Evolutionary conservation across 192 early-diverging fungal species (phyloP).

Genomic region (Coemansia erecta): DNA sequence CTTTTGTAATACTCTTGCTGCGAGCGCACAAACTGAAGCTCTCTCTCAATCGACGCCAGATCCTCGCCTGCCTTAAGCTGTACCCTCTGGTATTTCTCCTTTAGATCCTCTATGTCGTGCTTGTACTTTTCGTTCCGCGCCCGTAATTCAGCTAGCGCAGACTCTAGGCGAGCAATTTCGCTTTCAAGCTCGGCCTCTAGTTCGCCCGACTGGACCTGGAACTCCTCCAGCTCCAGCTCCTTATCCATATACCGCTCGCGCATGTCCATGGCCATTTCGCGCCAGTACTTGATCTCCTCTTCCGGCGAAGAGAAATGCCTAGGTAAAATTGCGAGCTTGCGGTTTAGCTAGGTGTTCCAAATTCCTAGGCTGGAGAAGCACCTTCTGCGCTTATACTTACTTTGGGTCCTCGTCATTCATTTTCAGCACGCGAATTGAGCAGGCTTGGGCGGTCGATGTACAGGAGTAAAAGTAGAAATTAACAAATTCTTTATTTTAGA

Average conservation of each 20-base stretch:
- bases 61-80: conserved; percentile 66
- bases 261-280: conserved; percentile 49
- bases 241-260: conserved; percentile 59
- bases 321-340: conserved; percentile 2
- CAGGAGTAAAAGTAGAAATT: conserved; percentile 2
- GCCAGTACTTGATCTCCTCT: conserved; percentile 71
- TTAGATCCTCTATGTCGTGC: conserved; percentile 69
- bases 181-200: conserved; percentile 70
- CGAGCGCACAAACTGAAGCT: conserved; percentile 68
- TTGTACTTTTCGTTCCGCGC: conserved; percentile 62
- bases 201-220: conserved; percentile 64
- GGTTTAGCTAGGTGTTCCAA: neutral
- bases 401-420: conserved; percentile 29
- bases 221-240: conserved; percentile 62
- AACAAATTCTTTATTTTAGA: neutral
- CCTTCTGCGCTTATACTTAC: conserved; percentile 22
- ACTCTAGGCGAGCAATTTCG: conserved; percentile 69
- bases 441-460: neutral
- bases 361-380: neutral
- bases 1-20: conserved; percentile 69
- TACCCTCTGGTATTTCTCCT: conserved; percentile 67
- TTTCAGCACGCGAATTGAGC: neutral
- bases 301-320: conserved; percentile 55
- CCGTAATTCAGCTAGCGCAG: conserved; percentile 61
- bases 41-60: conserved; percentile 68